Evolutionary conservation across 805 yeast species (phyloP), one percentile per base, ranked within the genome.

Genomic region (Pichia rugopelliculosa): DNA sequence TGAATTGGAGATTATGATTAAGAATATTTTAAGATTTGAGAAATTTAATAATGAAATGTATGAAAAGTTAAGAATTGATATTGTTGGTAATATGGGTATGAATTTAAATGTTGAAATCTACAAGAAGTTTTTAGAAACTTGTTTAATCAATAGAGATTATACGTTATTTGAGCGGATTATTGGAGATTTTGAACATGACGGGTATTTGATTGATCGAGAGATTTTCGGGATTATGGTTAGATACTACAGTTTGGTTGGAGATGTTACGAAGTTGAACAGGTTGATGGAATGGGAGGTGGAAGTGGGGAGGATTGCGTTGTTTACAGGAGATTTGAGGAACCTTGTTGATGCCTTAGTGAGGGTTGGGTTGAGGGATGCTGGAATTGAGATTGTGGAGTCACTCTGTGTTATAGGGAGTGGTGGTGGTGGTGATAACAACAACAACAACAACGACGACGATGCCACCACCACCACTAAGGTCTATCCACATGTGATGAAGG

Each of bases 241-340:
- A 20, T 39, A 36, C 13, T 44, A 26, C 26, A 20, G 46, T 4
- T 17, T 33, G 15, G 21, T 22, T 9, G 44, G 48, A 10, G 59
- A 62, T 41, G 22, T 50, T 4, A 44, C 42, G 22, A 44, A 30
- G 18, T 47, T 60, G 48, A 30, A 59, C 23, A 60, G 53, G 26
- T 33, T 58, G 18, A 47, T 59, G 47, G 57, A 59, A 37, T 42
- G 58, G 11, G 47, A 59, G n/a, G 39, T 56, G 8, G 22, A 47
- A n/a, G 26, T 45, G 4, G 44, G 51, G 13, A 50, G 53, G 21
- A 51, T 46, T 20, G 48, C 46, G 5, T 37, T 58, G 33, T 52
- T 52, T 36, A 26, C 39, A 2, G 26, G 45, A 17, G 64, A 56
- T 36, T 44, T 52, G 8, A 30, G 49, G 15, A 41, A 42, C n/a